A percentile compares a stretch with the other conserved stretches of the same genome.
Conservation (phyloP, 352 stramenopile species). For the Globisporangium paddicum region DNA sequence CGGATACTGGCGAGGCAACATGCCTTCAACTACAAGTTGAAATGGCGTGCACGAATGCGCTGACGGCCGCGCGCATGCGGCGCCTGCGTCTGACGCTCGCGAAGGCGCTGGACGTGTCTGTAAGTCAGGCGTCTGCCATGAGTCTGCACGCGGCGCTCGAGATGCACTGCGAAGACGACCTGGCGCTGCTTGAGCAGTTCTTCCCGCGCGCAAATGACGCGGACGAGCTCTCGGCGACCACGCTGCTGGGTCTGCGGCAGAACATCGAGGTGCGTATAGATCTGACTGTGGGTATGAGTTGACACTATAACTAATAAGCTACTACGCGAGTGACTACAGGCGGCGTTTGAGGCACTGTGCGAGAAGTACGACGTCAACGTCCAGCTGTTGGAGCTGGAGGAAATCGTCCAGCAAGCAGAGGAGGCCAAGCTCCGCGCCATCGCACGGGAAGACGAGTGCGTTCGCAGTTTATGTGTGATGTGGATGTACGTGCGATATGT, state of each 20-base stretch:
- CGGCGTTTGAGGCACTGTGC: conserved; percentile 47
- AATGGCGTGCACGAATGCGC: background rate
- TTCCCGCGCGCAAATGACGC: conserved; percentile 28
- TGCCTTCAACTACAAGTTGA: background rate
- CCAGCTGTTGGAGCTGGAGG: conserved; percentile 45
- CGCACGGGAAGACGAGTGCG: conserved; percentile 20
- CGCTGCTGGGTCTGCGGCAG: conserved; percentile 45
- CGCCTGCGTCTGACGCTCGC: conserved; percentile 59
- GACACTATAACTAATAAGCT: no score
- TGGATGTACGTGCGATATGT: background rate
- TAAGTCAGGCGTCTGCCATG: conserved; percentile 39
- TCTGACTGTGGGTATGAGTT: no score
- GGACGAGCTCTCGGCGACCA: conserved; percentile 36
- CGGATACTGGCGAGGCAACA: background rate
- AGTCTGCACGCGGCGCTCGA: conserved; percentile 49
- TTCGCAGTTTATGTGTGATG: background rate
- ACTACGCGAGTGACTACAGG: conserved; percentile 1
- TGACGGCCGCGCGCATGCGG: conserved; percentile 20
- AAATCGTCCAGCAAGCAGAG: conserved; percentile 40
- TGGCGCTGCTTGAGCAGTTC: conserved; percentile 45
- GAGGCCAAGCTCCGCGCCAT: conserved; percentile 28
- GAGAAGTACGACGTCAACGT: conserved; percentile 41
- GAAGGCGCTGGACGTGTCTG: conserved; percentile 61
- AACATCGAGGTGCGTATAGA: conserved; percentile 34
- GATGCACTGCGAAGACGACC: conserved; percentile 40